These are phyloP conservation scores for Arabidopsis hybrid DNA, from an alignment of 441 rosid species.

Conservation along the genomic window DNA sequence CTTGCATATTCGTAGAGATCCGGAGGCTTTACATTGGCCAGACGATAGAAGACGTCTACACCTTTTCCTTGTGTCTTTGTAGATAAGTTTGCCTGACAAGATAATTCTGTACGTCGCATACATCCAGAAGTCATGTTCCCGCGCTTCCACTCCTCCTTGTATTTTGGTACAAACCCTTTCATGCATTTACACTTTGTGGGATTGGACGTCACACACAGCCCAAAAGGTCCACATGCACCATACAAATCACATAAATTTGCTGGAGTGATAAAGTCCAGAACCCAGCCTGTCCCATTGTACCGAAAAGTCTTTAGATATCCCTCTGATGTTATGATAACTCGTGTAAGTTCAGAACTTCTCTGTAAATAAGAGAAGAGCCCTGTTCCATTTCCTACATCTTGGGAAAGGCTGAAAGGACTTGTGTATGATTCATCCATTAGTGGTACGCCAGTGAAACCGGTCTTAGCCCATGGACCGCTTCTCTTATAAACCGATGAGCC, in stretches of 20 bases:
- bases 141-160: constrained; percentile 45
- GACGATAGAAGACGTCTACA: constrained; percentile 46
- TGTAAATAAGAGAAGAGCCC: constrained; percentile 2
- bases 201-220: constrained; percentile 40
- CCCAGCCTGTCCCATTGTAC: constrained; percentile 14
- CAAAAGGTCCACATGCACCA: constrained; percentile 52
- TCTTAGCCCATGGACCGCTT: constrained; percentile 56
- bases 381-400: constrained; percentile 33
- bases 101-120: constrained; percentile 43
- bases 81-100: constrained; percentile 38
- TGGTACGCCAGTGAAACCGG: constrained; percentile 46
- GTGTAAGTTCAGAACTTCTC: constrained; percentile 27
- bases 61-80: constrained; percentile 32
- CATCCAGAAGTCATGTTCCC: constrained; percentile 62
- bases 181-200: constrained; percentile 54
- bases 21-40: constrained; percentile 48
- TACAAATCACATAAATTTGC: constrained; percentile 48
- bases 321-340: constrained; percentile 24
- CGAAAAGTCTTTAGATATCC: constrained; percentile 23
- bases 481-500: constrained; percentile 43
- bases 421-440: constrained; percentile 36
- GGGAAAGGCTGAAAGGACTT: constrained; percentile 39
- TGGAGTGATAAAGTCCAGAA: constrained; percentile 14
- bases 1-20: constrained; percentile 38
- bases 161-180: constrained; percentile 55